phyloP scores from a whole-genome alignment of 768 basidiomycete genomes.

The Tylopilus vinaceipallidus region DNA sequence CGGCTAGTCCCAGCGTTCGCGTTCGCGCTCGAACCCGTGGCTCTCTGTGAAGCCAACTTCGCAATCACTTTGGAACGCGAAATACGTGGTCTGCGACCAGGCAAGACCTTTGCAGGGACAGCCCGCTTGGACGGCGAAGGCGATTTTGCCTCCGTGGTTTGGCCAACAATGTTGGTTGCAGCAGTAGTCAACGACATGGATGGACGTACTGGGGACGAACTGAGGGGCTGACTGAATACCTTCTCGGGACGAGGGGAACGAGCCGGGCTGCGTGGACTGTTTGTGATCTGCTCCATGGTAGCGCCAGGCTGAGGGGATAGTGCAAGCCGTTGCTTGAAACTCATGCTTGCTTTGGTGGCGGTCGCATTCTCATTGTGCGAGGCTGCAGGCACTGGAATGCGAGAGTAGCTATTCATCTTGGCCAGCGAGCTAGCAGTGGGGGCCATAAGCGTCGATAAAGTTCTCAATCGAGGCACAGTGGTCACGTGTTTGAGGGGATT shows the following conservation, averaged over 20 bases:
- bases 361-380: conserved; percentile 15
- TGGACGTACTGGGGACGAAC: conserved; percentile 26
- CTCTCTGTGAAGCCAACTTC: conserved; percentile 69
- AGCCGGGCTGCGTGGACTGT: conserved; percentile 26
- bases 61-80: conserved; percentile 82
- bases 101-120: conserved; percentile 28
- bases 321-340: conserved; percentile 14
- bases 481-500: conserved; percentile 8
- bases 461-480: conserved; percentile 26
- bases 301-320: conserved; percentile 14
- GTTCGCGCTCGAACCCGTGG: conserved; percentile 23
- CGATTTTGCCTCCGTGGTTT: background rate
- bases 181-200: conserved; percentile 31
- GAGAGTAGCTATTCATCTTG: conserved; percentile 38
- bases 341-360: conserved; percentile 5
- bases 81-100: conserved; percentile 68
- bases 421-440: conserved; percentile 80
- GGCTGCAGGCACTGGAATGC: conserved; percentile 22
- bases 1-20: conserved; percentile 16
- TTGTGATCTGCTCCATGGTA: conserved; percentile 35
- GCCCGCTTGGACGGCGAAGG: conserved; percentile 10
- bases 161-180: conserved; percentile 26
- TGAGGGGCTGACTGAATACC: conserved; percentile 57
- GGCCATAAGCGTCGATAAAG: conserved; percentile 56
- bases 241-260: conserved; percentile 20